Percentiles rank a stretch among this genome's conserved stretches.
These are phyloP conservation scores for Paradendryphiella salina DNA, from an alignment of 2,329 filamentous ascomycete genomes.

Conservation along the genomic window DNA sequence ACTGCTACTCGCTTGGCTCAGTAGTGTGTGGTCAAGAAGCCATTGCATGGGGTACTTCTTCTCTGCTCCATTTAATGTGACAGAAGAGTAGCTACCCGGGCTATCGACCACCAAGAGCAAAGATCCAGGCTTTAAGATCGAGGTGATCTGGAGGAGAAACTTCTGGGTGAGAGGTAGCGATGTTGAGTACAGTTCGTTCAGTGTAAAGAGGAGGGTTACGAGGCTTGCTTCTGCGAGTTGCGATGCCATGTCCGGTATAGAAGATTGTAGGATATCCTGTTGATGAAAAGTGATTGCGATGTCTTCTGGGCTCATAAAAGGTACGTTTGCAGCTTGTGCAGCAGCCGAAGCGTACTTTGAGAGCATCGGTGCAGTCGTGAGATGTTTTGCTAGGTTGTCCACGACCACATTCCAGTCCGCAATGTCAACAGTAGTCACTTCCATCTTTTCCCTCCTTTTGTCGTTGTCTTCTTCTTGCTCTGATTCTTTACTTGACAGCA, in stretches of 20 bases:
- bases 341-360: conserved; percentile 55
- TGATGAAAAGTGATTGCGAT: conserved; percentile 53
- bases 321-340: conserved; percentile 47
- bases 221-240: conserved; percentile 50
- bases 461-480: conserved; percentile 1
- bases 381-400: conserved; percentile 58
- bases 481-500: conserved; percentile 25
- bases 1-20: conserved; percentile 42
- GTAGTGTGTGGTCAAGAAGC: conserved; percentile 80
- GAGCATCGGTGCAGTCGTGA: conserved; percentile 56
- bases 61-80: conserved; percentile 61
- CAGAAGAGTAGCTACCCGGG: conserved; percentile 87
- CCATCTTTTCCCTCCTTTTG: conserved; percentile 5
- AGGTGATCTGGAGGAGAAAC: conserved; percentile 72
- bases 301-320: conserved; percentile 38
- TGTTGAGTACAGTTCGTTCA: conserved; percentile 89
- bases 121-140: conserved; percentile 60
- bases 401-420: conserved; percentile 74
- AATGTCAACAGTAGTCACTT: conserved; percentile 74
- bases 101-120: conserved; percentile 87
- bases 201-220: conserved; percentile 86
- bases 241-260: conserved; percentile 42
- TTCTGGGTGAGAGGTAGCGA: conserved; percentile 74
- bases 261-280: conserved; percentile 55
- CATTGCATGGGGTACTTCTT: conserved; percentile 91